Evolutionary conservation across 805 yeast genomes (phyloP), one percentile per base, ranked within the genome.

Genomic region (Pichia rugopelliculosa): DNA sequence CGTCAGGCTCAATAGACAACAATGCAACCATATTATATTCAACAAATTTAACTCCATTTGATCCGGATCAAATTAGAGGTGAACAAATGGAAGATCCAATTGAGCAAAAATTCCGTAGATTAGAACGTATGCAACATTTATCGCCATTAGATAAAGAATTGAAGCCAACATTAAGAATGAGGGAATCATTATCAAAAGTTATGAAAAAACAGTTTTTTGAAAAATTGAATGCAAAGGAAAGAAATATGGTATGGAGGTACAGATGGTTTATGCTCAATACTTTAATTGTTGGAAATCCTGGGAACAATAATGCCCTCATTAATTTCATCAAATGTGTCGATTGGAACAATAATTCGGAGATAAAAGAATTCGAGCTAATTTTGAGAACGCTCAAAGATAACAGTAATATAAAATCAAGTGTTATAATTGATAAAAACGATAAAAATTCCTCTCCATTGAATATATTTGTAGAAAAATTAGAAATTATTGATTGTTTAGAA

Each of bases 191-290:
- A 46, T 73, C 77, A 48, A 72, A 69, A 40, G 87, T 90, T 6
- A 69, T 91, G 45, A 71, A 72, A 22, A 87, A 82, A 58, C 90
- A 96, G 3, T 89, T 96, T 4, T 91, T 87, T 39, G 86, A 86
- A 45, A 85, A 81, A 55, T 70, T 93, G 41, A 76, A 83, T 6
- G 90, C 85, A 44, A 81, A 83, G 59, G 96, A 91, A 55, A 87
- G 85, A 68, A 87, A 88, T 53, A 66, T 88, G 58, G 74, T 91
- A 10, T 91, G 98, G 97, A 87, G 85, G 63, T 91, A 84, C 65
- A 69, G 98, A 46, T 93, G 86, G 66, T 90, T 82, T 63, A 66
- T 86, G 18, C 70, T 85, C n/a, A 75, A 81, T 45, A 80, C 80
- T 56, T 53, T 66, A 27, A 58, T 67, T 8, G 43, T 62, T 24